Percentiles rank a stretch among this genome's conserved stretches.
Evolutionary conservation across 352 stramenopile species (phyloP).

Genomic region (Globisporangium camurandrum): DNA sequence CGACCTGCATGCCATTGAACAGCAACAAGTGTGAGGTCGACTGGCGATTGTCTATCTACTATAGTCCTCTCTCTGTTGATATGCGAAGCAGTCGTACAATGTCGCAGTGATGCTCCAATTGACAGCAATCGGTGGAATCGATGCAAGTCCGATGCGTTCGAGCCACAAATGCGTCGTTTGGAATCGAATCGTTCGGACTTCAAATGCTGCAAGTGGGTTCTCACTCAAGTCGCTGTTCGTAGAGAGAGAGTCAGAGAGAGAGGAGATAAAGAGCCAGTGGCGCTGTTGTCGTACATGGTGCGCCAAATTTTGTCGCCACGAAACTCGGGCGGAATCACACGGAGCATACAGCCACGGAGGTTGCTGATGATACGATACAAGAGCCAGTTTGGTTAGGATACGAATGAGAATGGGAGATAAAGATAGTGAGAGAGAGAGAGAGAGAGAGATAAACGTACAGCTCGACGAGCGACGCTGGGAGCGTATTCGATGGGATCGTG

Average conservation of each 20-base stretch:
- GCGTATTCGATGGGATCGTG: slow-evolving; percentile 10
- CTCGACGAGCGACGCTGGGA: slow-evolving; percentile 10
- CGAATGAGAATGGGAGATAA: not conserved
- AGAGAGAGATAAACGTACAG: slow-evolving; percentile 2
- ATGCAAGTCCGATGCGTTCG: slow-evolving; percentile 6
- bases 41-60: no score
- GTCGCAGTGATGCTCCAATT: slow-evolving; percentile 12
- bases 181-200: slow-evolving; percentile 10
- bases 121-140: slow-evolving; percentile 4
- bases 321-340: slow-evolving; percentile 10
- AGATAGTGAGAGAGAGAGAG: no score
- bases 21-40: no score
- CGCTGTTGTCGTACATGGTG: slow-evolving; percentile 2
- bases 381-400: not conserved
- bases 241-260: not conserved
- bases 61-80: no score
- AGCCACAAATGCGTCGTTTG: slow-evolving; percentile 11
- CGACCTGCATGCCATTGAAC: slow-evolving; percentile 1
- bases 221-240: slow-evolving; percentile 10
- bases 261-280: not conserved
- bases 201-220: slow-evolving; percentile 8
- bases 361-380: not conserved
- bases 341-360: slow-evolving; percentile 9
- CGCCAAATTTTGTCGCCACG: slow-evolving; percentile 13
- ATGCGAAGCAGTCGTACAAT: no score